Conservation (phyloP, 2,329 filamentous ascomycete species). For the Pseudofabraea citricarpa region DNA sequence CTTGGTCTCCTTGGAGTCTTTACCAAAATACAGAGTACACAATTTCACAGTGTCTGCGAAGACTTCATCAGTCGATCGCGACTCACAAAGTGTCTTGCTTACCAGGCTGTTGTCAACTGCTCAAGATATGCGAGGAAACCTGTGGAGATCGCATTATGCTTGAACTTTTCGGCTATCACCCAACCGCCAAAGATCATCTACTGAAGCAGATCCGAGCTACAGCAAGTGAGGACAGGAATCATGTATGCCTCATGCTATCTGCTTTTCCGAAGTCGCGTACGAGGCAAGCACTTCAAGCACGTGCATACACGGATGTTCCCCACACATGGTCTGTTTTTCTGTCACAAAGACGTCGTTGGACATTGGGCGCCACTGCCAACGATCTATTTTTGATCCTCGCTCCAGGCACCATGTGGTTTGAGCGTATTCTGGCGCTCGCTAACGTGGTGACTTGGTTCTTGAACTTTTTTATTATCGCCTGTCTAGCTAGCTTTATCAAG, state of each 20-base stretch:
- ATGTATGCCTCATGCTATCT: conserved; percentile 43
- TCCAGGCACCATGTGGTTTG: conserved; percentile 36
- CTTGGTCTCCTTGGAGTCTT: conserved; percentile 40
- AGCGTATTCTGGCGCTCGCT: conserved; percentile 38
- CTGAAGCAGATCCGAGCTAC: conserved; percentile 44
- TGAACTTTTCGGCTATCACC: conserved; percentile 42
- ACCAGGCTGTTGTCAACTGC: conserved; percentile 44
- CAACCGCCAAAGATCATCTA: conserved; percentile 43
- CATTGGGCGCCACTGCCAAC: conserved; percentile 42
- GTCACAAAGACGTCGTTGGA: conserved; percentile 44
- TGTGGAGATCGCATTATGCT: conserved; percentile 42
- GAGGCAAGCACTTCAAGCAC: conserved; percentile 40
- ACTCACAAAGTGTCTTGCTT: conserved; percentile 46
- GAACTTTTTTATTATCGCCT: conserved; percentile 20
- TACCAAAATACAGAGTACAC: conserved; percentile 45
- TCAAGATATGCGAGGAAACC: conserved; percentile 43
- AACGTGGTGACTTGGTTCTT: conserved; percentile 38
- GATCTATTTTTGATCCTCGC: conserved; percentile 44
- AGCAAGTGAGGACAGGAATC: conserved; percentile 45
- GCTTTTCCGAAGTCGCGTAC: conserved; percentile 38
- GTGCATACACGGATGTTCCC: conserved; percentile 42
- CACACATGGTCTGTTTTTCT: conserved; percentile 41
- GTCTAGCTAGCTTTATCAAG: conserved; percentile 15
- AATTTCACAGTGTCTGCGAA: conserved; percentile 40
- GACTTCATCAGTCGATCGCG: conserved; percentile 43